A percentile compares a stretch with the other conserved stretches of the same genome.
phyloP scores from a whole-genome alignment of 177 flowering plant genomes.

The Vitis hybrid region DNA sequence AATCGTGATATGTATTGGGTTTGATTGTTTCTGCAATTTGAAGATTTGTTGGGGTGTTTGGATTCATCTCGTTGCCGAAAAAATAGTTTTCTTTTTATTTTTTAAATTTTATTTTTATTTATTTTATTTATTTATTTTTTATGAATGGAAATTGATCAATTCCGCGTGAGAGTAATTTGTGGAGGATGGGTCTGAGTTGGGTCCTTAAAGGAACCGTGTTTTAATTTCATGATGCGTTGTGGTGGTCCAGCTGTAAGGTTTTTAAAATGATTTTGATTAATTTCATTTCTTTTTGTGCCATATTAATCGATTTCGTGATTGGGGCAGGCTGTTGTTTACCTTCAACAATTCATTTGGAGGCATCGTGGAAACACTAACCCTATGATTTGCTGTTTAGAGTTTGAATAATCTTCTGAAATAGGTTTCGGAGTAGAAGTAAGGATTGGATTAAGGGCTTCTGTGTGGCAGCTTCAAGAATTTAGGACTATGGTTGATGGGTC shows the following conservation, averaged over 20 bases:
- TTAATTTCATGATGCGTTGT: background rate
- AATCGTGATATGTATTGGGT: too few relatives aligned
- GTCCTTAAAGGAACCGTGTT: constrained; percentile 2
- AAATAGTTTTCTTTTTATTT: background rate
- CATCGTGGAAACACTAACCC: too few relatives aligned
- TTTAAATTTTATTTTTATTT: background rate
- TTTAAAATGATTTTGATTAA: background rate
- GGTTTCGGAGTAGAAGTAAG: background rate
- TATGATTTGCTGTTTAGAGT: too few relatives aligned
- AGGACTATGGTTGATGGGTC: background rate
- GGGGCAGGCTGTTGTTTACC: background rate
- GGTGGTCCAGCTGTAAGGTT: background rate
- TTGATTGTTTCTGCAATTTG: too few relatives aligned
- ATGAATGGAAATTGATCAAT: constrained; percentile 2
- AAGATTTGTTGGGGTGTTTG: too few relatives aligned
- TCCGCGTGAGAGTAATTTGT: constrained; percentile 7
- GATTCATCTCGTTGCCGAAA: too few relatives aligned
- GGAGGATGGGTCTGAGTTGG: constrained; percentile 13
- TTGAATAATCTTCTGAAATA: background rate
- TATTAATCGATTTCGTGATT: background rate
- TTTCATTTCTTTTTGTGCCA: background rate
- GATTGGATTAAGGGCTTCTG: background rate
- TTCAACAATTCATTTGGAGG: too few relatives aligned
- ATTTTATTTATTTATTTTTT: background rate
- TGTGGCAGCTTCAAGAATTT: background rate